These are phyloP conservation scores for Aspergillus kassunensis DNA, from an alignment of 495 filamentous ascomycete species.

Conservation along the genomic window DNA sequence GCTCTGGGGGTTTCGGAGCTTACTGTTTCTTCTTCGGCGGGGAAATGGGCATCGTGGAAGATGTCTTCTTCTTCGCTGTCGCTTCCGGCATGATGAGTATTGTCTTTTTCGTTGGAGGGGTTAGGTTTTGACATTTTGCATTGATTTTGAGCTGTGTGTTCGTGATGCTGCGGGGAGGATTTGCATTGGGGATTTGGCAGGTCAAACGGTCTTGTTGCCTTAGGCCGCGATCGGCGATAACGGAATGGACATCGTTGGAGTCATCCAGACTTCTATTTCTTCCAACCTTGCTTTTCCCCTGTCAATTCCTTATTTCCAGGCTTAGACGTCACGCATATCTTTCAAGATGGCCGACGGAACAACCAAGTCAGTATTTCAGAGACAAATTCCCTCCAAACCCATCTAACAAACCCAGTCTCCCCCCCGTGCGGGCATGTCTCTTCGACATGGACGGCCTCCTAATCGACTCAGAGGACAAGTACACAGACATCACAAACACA, in stretches of 20 bases:
- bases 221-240: conserved; percentile 4
- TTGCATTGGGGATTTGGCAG: not conserved
- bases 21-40: conserved; percentile 76
- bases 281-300: not conserved
- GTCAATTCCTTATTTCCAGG: not conserved
- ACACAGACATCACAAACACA: conserved; percentile 77
- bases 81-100: conserved; percentile 14
- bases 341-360: conserved; percentile 6
- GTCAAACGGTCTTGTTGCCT: not conserved
- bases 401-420: conserved; percentile 47
- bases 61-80: conserved; percentile 42
- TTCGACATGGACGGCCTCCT: conserved; percentile 99
- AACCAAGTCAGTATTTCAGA: conserved; percentile 7
- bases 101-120: not conserved
- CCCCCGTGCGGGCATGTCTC: conserved; percentile 83
- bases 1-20: conserved; percentile 19
- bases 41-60: conserved; percentile 53
- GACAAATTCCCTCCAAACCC: not conserved
- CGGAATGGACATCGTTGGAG: not conserved
- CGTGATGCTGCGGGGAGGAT: not conserved
- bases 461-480: conserved; percentile 89
- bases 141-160: not conserved
- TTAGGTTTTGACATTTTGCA: conserved; percentile 14
- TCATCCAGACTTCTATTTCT: not conserved
- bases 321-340: not conserved